A percentile compares a stretch with the other conserved stretches of the same genome.
phyloP scores from a whole-genome alignment of 495 filamentous ascomycete species.

The Parmelia sp. region DNA sequence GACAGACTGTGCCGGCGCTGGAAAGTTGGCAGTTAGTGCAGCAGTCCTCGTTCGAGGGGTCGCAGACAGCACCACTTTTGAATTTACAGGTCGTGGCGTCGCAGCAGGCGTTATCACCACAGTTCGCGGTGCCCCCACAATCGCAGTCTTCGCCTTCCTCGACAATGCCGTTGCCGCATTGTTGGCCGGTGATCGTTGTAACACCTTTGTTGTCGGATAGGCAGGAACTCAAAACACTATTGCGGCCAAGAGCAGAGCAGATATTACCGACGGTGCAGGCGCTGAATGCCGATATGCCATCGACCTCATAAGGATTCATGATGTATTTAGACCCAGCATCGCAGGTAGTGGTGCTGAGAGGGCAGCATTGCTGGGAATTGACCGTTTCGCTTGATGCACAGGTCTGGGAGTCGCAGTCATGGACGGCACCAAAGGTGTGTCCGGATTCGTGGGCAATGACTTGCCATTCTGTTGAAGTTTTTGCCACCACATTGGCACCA shows the following conservation, averaged over 20 bases:
- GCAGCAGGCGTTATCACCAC: conserved; percentile 73
- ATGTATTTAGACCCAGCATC: conserved; percentile 73
- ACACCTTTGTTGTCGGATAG: conserved; percentile 77
- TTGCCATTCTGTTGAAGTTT: conserved; percentile 83
- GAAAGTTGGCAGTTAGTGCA: conserved; percentile 73
- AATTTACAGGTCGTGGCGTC: conserved; percentile 86
- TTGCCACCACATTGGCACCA: conserved; percentile 84
- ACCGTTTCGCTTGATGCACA: conserved; percentile 57
- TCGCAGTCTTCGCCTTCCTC: conserved; percentile 93
- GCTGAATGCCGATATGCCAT: conserved; percentile 71
- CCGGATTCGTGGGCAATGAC: conserved; percentile 95
- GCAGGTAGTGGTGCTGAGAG: conserved; percentile 61
- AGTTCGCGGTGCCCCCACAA: conserved; percentile 71
- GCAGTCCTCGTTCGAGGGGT: conserved; percentile 87
- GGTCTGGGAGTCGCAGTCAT: conserved; percentile 71
- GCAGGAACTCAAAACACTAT: conserved; percentile 69
- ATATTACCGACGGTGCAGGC: conserved; percentile 88
- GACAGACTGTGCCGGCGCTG: conserved; percentile 62
- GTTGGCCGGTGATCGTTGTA: conserved; percentile 73
- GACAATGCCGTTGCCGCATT: conserved; percentile 96
- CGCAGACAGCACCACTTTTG: conserved; percentile 67
- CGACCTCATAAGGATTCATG: conserved; percentile 87
- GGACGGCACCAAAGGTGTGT: conserved; percentile 92
- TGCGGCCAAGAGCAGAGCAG: conserved; percentile 79
- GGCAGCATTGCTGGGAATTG: conserved; percentile 77